Conservation (phyloP, 306 rosid genomes). For the Cicer pinnatifidum region DNA sequence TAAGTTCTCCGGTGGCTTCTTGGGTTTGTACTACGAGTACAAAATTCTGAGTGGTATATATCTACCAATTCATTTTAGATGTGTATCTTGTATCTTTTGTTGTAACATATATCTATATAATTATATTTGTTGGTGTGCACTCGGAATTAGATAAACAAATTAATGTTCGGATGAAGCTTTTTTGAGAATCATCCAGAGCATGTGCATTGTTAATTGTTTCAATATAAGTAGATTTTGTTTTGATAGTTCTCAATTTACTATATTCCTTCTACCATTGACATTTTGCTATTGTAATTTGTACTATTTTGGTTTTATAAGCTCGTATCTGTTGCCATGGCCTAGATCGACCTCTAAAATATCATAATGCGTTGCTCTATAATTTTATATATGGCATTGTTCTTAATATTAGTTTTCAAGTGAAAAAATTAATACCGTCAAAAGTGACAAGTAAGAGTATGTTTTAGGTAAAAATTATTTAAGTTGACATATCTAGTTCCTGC, state of each 20-base stretch:
- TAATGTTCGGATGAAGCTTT: constrained; percentile 20
- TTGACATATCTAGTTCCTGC: too few species aligned
- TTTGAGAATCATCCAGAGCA: background rate
- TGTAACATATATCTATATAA: constrained; percentile 37
- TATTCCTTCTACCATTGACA: too few species aligned
- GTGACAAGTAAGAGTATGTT: too few species aligned
- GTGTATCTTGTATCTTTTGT: constrained; percentile 43
- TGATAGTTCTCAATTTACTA: background rate
- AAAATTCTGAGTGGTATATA: constrained; percentile 47
- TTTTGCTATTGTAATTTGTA: too few species aligned
- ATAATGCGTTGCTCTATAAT: too few species aligned
- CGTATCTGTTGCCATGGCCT: too few species aligned
- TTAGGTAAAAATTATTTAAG: too few species aligned
- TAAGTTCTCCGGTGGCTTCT: constrained; percentile 42
- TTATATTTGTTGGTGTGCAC: constrained; percentile 46
- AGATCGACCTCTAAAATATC: too few species aligned
- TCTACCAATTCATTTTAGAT: constrained; percentile 43
- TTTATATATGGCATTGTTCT: too few species aligned
- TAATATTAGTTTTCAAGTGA: too few species aligned
- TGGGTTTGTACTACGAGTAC: constrained; percentile 45
- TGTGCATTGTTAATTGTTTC: background rate
- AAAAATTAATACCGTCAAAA: too few species aligned
- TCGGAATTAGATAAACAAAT: constrained; percentile 42
- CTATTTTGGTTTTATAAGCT: too few species aligned
- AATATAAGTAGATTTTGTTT: background rate